Conservation (phyloP, 2,329 filamentous ascomycete genomes). For the Fusarium brachygibbosum region DNA sequence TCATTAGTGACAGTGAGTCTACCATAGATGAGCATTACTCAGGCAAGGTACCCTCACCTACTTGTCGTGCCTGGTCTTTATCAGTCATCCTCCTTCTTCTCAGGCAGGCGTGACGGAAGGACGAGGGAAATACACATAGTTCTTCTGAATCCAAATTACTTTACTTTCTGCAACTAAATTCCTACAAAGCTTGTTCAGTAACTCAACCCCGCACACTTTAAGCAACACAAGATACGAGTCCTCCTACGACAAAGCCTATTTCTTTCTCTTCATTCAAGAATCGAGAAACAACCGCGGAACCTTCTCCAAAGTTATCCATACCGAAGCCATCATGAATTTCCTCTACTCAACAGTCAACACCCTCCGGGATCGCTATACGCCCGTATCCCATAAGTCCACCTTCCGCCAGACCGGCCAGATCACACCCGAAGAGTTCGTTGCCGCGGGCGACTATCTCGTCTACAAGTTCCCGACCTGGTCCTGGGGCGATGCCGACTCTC, state of each 20-base stretch:
- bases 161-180: background rate
- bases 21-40: slow-evolving; percentile 12
- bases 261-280: background rate
- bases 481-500: slow-evolving; percentile 91
- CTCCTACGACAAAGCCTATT: slow-evolving; percentile 9
- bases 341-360: slow-evolving; percentile 93
- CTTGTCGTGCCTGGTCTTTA: slow-evolving; percentile 12
- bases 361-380: slow-evolving; percentile 91
- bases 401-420: slow-evolving; percentile 96
- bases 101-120: slow-evolving; percentile 17
- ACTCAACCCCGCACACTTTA: slow-evolving; percentile 31
- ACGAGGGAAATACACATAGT: background rate
- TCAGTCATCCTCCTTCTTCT: slow-evolving; percentile 27
- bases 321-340: slow-evolving; percentile 78
- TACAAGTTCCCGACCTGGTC: slow-evolving; percentile 99
- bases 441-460: slow-evolving; percentile 95
- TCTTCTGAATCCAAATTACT: background rate
- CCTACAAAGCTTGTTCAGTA: slow-evolving; percentile 10
- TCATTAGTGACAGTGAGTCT: slow-evolving; percentile 38
- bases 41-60: slow-evolving; percentile 17
- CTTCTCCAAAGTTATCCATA: background rate
- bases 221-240: slow-evolving; percentile 5
- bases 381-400: slow-evolving; percentile 89
- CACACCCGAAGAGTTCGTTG: slow-evolving; percentile 95
- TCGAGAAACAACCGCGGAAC: background rate